A percentile compares a stretch with the other conserved stretches of the same genome.
phyloP scores from a whole-genome alignment of 2,329 filamentous ascomycete species.

The Paraphaeosphaeria minitans region DNA sequence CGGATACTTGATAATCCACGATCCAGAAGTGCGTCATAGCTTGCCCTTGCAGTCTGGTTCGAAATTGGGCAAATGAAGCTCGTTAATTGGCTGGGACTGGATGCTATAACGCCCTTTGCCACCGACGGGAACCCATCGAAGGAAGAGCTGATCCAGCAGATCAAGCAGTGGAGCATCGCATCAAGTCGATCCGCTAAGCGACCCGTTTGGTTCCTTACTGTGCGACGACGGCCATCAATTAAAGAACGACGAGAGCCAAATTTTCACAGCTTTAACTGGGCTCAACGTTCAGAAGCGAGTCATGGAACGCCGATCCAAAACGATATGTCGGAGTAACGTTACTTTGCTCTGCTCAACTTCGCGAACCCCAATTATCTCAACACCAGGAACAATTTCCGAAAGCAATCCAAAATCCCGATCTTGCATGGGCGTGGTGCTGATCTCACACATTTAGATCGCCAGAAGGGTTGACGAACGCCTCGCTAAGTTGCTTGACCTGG shows the following conservation, averaged over 20 bases:
- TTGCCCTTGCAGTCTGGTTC: conserved; percentile 93
- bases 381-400: conserved; percentile 87
- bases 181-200: conserved; percentile 87
- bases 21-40: conserved; percentile 98
- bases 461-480: conserved; percentile 85
- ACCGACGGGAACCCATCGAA: conserved; percentile 97
- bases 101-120: conserved; percentile 90
- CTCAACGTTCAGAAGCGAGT: conserved; percentile 90
- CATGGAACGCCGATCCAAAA: conserved; percentile 97
- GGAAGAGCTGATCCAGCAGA: conserved; percentile 85
- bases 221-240: conserved; percentile 96
- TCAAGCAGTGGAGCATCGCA: conserved; percentile 93
- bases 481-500: conserved; percentile 76
- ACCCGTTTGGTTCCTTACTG: conserved; percentile 90
- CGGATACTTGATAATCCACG: conserved; percentile 88
- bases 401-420: conserved; percentile 92
- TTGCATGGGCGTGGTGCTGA: conserved; percentile 88
- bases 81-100: conserved; percentile 92
- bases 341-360: conserved; percentile 94
- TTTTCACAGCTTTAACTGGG: conserved; percentile 87
- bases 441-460: conserved; percentile 79
- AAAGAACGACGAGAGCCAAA: conserved; percentile 96
- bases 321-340: conserved; percentile 96
- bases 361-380: conserved; percentile 93
- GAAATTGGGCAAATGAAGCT: conserved; percentile 98